Evolutionary conservation across 2,329 filamentous ascomycete species (phyloP), one percentile per base, ranked within the genome.

Genomic region (Pseudocercospora musae): DNA sequence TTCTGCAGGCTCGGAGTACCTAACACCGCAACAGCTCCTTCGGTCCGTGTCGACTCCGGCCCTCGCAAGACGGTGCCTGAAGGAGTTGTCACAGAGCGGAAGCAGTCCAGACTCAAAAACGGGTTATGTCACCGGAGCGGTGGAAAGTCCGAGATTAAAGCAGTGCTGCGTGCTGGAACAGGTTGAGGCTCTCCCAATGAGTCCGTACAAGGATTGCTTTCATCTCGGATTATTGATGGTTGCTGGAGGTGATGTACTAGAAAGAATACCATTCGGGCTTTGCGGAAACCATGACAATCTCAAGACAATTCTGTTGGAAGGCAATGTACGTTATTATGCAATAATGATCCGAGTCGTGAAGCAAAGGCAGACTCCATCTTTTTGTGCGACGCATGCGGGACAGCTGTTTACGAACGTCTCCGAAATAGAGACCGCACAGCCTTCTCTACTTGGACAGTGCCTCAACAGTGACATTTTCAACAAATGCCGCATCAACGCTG

Each of bases 11-110:
- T 57, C 54, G 21, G 54, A 46, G n/a, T 44, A 44, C 33, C 33
- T 20, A 9, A 29, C 40, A 18, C 31, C 29, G 31, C 4, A 8
- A 18, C 18, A 10, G 15, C 37, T 29, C 10, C 7, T 27, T 29
- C 57, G 57, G 57, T 31, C 57, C 57, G 23, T 59, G 48, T 59
- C 57, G 18, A 46, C 33, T 53, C 57, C 57, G 48, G 7, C 10
- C 20, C 18, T 49, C 50, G n/a, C 29, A 27, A 23, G 44, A 40
- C 7, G 3, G 31, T 33, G 13, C 11, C 31, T 31, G 27, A 5
- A 29, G 2, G 8, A 8, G 27, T 2, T 29, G 27, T 11, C 29
- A 31, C 1, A 11, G 8, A 8, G 7, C 42, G 42, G 9, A 46
- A 20, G 2, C 29, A 8, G 33, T 10, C 29, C 4, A 37, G 13